Evolutionary conservation across 495 filamentous ascomycete species (phyloP), one percentile per base, ranked within the genome.

Genomic region (Aeminium ludgeri): DNA sequence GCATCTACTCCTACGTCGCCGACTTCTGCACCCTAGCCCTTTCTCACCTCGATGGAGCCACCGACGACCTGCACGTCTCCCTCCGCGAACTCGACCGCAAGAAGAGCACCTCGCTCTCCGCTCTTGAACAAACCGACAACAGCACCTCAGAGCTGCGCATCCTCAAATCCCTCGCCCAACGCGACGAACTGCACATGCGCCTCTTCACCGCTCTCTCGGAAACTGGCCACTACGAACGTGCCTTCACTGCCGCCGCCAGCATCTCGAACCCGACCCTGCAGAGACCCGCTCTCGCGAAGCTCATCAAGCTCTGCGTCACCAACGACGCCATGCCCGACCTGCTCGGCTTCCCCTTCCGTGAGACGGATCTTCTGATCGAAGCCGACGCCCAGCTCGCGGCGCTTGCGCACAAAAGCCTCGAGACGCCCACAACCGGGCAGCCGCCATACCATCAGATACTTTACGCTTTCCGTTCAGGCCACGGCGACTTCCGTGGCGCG

Each of bases 401-500:
- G 23, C 70, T 73, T 55, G 77, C 73, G 52, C 63, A 65, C 23
- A 63, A 65, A 8, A 67, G 69, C 18, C 54, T 81, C 25, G 55
- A 65, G 31, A 61, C 63, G 16, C 71, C 69, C 3, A 33, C 11
- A 5, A 17, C n/a, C n/a, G 31, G 31, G n/a, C 3, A 18, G 18
- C 65, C 71, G 1, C 76, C 73, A 6, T 86, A 80, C 58, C 79
- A 47, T 27, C 43, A 49, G 27, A 42, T 93, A 32, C 72, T 96
- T 20, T 89, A 92, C 49, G 74, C 86, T 16, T 96, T 83, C 70
- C 76, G 91, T 38, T 76, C 94, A 41, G 72, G 73, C 47, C 79
- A 76, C 37, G 69, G 73, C 40, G 82, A 97, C 56, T 89, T 82
- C 61, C 82, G 86, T 29, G 89, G 87, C 36, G 89, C 82, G 2